Evolutionary conservation across 192 early-diverging fungal species (phyloP), one percentile per base, ranked within the genome.

Genomic region (Entrophospora sp.): DNA sequence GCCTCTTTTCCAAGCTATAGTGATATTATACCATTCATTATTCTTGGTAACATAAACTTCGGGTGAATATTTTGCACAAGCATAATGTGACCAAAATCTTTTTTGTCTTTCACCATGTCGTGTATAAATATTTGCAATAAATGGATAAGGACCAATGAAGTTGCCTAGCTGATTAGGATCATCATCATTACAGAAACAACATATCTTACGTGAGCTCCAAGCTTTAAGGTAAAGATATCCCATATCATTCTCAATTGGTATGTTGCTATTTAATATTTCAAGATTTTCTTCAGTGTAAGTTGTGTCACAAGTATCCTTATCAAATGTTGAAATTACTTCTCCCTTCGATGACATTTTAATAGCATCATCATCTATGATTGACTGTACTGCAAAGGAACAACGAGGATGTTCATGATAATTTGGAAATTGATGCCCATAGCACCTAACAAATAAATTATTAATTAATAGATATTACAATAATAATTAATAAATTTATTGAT

Each of bases 21-120:
- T 80, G 0, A 96, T 90, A 74, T 96, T 96, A 61, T 84, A 93
- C 92, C 92, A 96, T 40, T 76, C 74, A 6, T 83, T 88, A 32
- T 78, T 70, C 5, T 81, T 79, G 0, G 80, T 81, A 28, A 79
- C 79, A 16, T 89, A 81, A 12, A 94, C 91, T 72, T 94, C 93
- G 24, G 93, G 93, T 1, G 92, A 89, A 71, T 83, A 89, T 13
- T 82, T 64, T 1, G 92, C 93, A 64, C 93, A 96, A 7, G 83
- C 81, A 38, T 88, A 81, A 73, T 96, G 93, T 5, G 85, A 85
- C 93, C 93, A 96, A 57, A 94, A 90, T 1, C 75, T 71, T 35
- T 75, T 76, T 36, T 74, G 77, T 48, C 76, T 80, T 3, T 67
- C 66, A 22, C 87, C 88, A 37, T 79, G 77, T 1, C 76, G 80